Evolutionary conservation across 805 yeast species (phyloP).

Genomic region (Barnettozyma pratensis): DNA sequence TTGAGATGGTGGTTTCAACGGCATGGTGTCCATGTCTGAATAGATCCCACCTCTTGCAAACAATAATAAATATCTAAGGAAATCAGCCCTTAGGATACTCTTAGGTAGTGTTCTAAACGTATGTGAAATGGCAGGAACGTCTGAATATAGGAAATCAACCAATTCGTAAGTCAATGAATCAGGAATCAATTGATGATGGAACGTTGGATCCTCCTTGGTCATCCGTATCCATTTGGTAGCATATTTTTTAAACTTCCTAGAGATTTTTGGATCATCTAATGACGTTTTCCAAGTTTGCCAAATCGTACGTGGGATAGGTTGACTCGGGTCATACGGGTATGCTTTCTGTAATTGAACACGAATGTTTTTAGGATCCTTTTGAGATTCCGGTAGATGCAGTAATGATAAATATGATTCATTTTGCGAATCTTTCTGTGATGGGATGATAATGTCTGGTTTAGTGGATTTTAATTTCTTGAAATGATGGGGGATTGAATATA

Average conservation of each 20-base stretch:
- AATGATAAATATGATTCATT: no score
- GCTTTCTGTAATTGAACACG: slow-evolving; percentile 51
- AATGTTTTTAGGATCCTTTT: background rate
- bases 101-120: slow-evolving; percentile 80
- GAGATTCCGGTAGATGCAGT: background rate
- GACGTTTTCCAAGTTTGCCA: slow-evolving; percentile 96
- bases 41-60: slow-evolving; percentile 92
- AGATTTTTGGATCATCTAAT: slow-evolving; percentile 33
- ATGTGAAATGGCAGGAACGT: slow-evolving; percentile 69
- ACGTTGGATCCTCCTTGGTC: background rate
- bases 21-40: slow-evolving; percentile 82
- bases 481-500: background rate
- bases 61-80: slow-evolving; percentile 81
- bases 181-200: slow-evolving; percentile 52
- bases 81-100: slow-evolving; percentile 84
- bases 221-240: slow-evolving; percentile 55
- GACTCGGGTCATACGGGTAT: slow-evolving; percentile 67
- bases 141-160: slow-evolving; percentile 50
- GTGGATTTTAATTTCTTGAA: background rate
- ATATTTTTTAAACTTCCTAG: slow-evolving; percentile 36
- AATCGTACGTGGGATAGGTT: slow-evolving; percentile 67
- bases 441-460: background rate
- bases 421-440: background rate
- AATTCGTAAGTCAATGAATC: slow-evolving; percentile 62
- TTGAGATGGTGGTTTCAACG: slow-evolving; percentile 60